Evolutionary conservation across 257 asterid species (phyloP), one percentile per base, ranked within the genome.

Genomic region (Cordia subcordata): DNA sequence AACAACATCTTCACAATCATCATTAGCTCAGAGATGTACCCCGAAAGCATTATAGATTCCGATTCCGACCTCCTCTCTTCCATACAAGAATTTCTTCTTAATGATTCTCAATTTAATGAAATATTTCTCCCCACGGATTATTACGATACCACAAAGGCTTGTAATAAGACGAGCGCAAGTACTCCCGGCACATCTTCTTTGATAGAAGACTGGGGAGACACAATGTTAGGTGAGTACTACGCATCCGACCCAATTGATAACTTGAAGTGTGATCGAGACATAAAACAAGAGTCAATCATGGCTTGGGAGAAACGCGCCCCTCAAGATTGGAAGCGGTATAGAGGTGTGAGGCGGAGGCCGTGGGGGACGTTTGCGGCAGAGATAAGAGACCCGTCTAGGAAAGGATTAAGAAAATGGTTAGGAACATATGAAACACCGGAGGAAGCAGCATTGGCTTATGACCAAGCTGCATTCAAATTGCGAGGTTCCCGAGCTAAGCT

Each of bases 381-480:
- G 40, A 72, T 72, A 47, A 76, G 75, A 60, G 39, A 65, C 21
- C 82, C 78, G 0, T n/a, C 45, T 8, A 61, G 49, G 61, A 68
- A 58, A 55, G 76, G 76, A 5, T 10, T 53, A 1, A 72, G 73
- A 42, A 45, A 65, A 1, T 77, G 82, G 82, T 52, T 77, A 6
- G 79, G 79, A 10, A 72, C 79, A 0, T 72, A 76, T 46, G 65
- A 71, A 60, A 76, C 59, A 5, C 38, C 76, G 1, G 75, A 61
- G 60, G 82, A 76, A 46, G 82, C 82, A 5, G 82, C 76, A 13
- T 12, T 65, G 55, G 78, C 82, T 53, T 76, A 53, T 32, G 81
- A 76, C 15, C 35, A 27, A 27, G 35, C 35, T 27, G 35, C 35
- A 27, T 20, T 59, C 47, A 68, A 65, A 22, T 11, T 76, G 42